Percentiles rank a stretch among this genome's conserved stretches.
Conservation (phyloP, 148 eudicot genomes). For the Heliosperma pusillum region DNA sequence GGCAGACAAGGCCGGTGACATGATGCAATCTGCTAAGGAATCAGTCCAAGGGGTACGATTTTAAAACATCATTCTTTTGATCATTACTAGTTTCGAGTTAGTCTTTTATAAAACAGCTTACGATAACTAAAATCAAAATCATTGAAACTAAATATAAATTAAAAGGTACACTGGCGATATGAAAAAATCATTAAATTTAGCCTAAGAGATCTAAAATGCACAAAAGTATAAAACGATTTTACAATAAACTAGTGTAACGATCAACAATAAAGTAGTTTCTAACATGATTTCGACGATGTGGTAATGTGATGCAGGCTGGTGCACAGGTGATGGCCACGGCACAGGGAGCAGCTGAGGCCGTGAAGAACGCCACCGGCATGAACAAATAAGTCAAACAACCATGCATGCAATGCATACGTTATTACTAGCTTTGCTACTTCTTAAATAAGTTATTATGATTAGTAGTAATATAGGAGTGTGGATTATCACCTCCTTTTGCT, state of each 20-base stretch:
- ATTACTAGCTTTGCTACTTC: neutral
- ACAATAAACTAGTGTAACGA: neutral
- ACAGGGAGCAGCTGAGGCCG: constrained; percentile 1
- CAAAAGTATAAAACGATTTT: too few relatives aligned
- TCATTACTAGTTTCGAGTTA: neutral
- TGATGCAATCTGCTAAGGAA: neutral
- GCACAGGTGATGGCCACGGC: neutral
- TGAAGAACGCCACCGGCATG: constrained; percentile 9
- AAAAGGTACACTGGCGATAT: too few relatives aligned
- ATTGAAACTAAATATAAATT: too few relatives aligned
- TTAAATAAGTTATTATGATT: too few relatives aligned
- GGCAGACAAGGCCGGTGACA: neutral
- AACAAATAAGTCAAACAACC: constrained; percentile 1
- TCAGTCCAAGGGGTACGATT: neutral
- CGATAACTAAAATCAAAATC: too few relatives aligned
- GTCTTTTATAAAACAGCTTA: too few relatives aligned
- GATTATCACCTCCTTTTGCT: neutral
- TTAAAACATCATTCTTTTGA: neutral
- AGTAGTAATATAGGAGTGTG: neutral
- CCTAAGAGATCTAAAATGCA: too few relatives aligned
- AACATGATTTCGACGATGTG: neutral
- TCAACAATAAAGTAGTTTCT: neutral
- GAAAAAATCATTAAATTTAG: too few relatives aligned
- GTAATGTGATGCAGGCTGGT: constrained; percentile 6
- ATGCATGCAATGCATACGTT: neutral